Evolutionary conservation across 2,329 filamentous ascomycete species (phyloP).

Genomic region (Diaporthe capsici): DNA sequence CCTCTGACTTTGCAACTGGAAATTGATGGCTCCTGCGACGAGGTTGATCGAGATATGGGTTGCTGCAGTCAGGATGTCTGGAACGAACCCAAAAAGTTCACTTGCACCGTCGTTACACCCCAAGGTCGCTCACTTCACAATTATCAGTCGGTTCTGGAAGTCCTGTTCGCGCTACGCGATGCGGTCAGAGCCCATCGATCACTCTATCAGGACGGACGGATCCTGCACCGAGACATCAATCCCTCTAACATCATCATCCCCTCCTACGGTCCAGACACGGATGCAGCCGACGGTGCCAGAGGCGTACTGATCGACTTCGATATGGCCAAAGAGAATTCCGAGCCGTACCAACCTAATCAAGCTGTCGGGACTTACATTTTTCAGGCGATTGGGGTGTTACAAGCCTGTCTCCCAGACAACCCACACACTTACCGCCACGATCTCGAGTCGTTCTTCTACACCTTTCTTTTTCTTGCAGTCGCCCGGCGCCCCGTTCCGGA

Average conservation of each 20-base stretch:
- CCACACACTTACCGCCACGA: constrained; percentile 50
- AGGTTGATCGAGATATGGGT: neutral
- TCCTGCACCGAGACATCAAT: constrained; percentile 56
- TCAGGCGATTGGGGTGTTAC: constrained; percentile 52
- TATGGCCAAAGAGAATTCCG: constrained; percentile 48
- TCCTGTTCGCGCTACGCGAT: constrained; percentile 53
- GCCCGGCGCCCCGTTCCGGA: constrained; percentile 1
- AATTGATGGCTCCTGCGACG: neutral
- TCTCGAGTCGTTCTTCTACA: constrained; percentile 42
- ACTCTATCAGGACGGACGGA: constrained; percentile 50
- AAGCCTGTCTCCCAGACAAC: constrained; percentile 43
- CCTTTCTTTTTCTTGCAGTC: constrained; percentile 7
- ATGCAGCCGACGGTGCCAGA: constrained; percentile 42
- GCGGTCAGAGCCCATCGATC: constrained; percentile 54
- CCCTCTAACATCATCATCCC: constrained; percentile 55
- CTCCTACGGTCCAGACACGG: constrained; percentile 33
- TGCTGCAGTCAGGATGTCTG: too few species aligned
- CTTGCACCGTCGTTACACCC: constrained; percentile 35
- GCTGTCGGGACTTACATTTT: constrained; percentile 51
- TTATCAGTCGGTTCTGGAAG: constrained; percentile 49
- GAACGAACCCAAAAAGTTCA: neutral
- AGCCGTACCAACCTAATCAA: constrained; percentile 45
- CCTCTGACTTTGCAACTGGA: neutral
- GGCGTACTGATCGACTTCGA: constrained; percentile 55
- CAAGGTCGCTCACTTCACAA: constrained; percentile 47